Percentiles rank a stretch among this genome's conserved stretches.
Conservation (phyloP, 2,329 filamentous ascomycete species). For the Colletotrichum camelliae region DNA sequence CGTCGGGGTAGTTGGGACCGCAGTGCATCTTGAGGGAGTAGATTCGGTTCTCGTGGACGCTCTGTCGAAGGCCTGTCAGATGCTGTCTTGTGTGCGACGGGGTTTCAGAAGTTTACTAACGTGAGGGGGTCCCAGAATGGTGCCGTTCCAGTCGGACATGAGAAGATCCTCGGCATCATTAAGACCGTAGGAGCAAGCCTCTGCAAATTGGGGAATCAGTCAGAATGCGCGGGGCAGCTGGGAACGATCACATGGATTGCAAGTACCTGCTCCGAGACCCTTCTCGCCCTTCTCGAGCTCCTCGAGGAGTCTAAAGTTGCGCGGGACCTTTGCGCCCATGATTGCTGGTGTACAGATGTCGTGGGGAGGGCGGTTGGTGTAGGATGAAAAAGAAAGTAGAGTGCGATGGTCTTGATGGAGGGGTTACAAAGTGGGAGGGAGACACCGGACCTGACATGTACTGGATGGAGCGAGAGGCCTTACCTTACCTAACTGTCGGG, state of each 20-base stretch:
- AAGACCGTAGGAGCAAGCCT: constrained; percentile 96
- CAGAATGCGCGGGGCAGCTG: background rate
- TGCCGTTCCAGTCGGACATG: constrained; percentile 99
- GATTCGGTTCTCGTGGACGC: constrained; percentile 97
- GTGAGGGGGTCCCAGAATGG: constrained; percentile 94
- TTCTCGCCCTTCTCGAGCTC: constrained; percentile 99
- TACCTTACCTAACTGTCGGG: constrained; percentile 8
- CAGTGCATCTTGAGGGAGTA: constrained; percentile 98
- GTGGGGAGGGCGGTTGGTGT: background rate
- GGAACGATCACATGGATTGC: constrained; percentile 6
- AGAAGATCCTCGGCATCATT: constrained; percentile 92
- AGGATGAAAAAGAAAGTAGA: background rate
- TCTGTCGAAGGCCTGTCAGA: constrained; percentile 53
- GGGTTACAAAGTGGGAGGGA: constrained; percentile 9
- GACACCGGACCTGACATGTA: background rate
- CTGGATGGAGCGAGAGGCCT: background rate
- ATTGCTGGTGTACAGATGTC: constrained; percentile 1
- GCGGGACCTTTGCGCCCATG: constrained; percentile 71
- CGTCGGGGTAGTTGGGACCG: constrained; percentile 85
- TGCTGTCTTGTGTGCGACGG: background rate
- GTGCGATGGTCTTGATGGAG: constrained; percentile 7
- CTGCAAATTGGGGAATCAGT: constrained; percentile 48
- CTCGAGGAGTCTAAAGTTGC: constrained; percentile 95
- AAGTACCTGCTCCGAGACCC: constrained; percentile 84
- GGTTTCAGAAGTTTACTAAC: constrained; percentile 57